Percentiles rank a stretch among this genome's conserved stretches.
Conservation (phyloP, 2,329 filamentous ascomycete genomes). For the Dactylellina leptospora region DNA sequence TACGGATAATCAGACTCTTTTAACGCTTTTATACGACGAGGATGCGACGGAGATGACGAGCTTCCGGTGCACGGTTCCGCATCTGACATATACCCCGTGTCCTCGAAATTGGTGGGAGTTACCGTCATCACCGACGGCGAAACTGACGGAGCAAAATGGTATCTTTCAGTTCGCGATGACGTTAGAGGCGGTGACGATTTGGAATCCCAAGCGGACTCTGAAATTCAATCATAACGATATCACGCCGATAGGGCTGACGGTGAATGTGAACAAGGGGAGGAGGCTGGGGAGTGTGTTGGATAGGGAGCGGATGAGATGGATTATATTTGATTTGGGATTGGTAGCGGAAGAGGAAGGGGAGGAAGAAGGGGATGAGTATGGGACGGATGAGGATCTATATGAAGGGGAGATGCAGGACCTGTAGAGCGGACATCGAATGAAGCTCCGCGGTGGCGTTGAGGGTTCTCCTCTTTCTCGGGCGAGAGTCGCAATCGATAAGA, state of each 20-base stretch:
- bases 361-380: slow-evolving; percentile 27
- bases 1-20: slow-evolving; percentile 56
- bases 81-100: slow-evolving; percentile 33
- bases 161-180: slow-evolving; percentile 47
- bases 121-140: slow-evolving; percentile 21
- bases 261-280: slow-evolving; percentile 49
- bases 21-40: slow-evolving; percentile 55
- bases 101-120: slow-evolving; percentile 44
- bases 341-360: slow-evolving; percentile 32
- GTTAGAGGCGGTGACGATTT: slow-evolving; percentile 8
- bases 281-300: slow-evolving; percentile 49
- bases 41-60: slow-evolving; percentile 53
- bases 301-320: slow-evolving; percentile 42
- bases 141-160: slow-evolving; percentile 19
- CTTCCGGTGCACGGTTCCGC: slow-evolving; percentile 33
- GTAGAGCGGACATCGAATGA: neutral
- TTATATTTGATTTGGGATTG: slow-evolving; percentile 46
- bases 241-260: slow-evolving; percentile 42
- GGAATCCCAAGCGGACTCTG: slow-evolving; percentile 17
- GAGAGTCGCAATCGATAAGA: slow-evolving; percentile 50
- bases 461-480: slow-evolving; percentile 22
- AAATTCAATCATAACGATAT: slow-evolving; percentile 50
- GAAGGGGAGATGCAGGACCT: slow-evolving; percentile 6
- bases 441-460: neutral
- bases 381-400: slow-evolving; percentile 31